Conservation (phyloP, 345 rosid genomes). For the Physaria fendleri region DNA sequence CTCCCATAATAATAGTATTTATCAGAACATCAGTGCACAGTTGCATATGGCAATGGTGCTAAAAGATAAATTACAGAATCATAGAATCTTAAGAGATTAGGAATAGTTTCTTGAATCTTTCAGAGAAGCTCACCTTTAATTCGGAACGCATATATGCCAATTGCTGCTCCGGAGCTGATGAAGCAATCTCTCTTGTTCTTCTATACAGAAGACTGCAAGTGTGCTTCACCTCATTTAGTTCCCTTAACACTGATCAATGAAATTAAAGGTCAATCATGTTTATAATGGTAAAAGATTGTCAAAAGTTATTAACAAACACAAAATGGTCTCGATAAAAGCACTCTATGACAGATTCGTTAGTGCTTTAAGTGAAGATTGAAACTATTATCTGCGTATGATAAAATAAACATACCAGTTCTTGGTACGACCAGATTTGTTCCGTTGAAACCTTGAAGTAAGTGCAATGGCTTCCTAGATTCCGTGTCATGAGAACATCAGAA, state of each 20-base stretch:
- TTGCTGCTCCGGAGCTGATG: conserved; percentile 52
- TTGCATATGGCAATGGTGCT: no score
- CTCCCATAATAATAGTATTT: no score
- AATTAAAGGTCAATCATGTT: not conserved
- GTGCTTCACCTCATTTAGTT: conserved; percentile 57
- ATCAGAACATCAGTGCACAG: no score
- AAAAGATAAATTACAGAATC: no score
- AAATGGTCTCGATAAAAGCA: no score
- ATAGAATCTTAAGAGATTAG: no score
- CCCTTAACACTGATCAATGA: conserved; percentile 51
- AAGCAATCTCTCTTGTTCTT: conserved; percentile 45
- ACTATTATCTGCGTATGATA: not conserved
- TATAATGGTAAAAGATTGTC: not conserved
- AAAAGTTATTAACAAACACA: not conserved
- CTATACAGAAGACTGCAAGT: conserved; percentile 39
- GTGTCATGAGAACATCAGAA: no score
- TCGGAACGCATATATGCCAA: no score
- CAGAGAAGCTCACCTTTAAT: no score
- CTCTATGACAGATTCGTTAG: not conserved
- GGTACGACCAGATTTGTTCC: conserved; percentile 69
- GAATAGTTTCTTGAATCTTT: no score
- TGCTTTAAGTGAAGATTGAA: not conserved
- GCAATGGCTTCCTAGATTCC: conserved; percentile 61
- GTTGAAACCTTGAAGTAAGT: conserved; percentile 82
- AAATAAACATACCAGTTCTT: conserved; percentile 49